phyloP scores from a whole-genome alignment of 352 stramenopile genomes.

The Phytopythium boreale region DNA sequence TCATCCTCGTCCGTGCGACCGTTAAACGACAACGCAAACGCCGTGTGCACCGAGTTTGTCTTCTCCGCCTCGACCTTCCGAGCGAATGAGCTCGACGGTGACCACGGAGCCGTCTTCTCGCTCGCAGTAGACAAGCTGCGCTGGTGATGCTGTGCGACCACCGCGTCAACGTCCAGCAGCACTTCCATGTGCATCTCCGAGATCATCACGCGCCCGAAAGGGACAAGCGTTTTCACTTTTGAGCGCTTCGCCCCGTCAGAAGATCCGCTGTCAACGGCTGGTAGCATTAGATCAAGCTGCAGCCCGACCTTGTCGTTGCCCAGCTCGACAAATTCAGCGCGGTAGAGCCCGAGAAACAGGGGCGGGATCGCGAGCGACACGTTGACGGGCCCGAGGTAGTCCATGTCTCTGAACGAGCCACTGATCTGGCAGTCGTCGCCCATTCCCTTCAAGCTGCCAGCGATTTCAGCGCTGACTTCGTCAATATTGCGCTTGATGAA shows the following conservation, averaged over 20 bases:
- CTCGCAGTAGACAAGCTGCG: constrained; percentile 25
- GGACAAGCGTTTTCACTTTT: constrained; percentile 19
- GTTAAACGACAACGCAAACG: constrained; percentile 28
- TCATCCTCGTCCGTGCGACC: constrained; percentile 6
- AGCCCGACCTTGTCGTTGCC: constrained; percentile 42
- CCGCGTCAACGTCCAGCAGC: constrained; percentile 51
- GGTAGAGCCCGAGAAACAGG: constrained; percentile 58
- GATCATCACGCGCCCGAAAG: constrained; percentile 38
- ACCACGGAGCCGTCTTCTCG: constrained; percentile 34
- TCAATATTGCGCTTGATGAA: constrained; percentile 60
- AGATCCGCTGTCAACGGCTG: constrained; percentile 8
- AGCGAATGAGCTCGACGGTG: constrained; percentile 26
- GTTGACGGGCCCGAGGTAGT: constrained; percentile 51
- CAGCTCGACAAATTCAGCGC: constrained; percentile 44
- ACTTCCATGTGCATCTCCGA: constrained; percentile 52
- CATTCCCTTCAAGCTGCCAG: constrained; percentile 43
- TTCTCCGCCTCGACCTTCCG: constrained; percentile 24
- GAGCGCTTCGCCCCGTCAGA: neutral
- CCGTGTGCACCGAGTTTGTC: constrained; percentile 29
- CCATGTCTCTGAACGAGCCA: constrained; percentile 60
- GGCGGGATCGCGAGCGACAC: constrained; percentile 42
- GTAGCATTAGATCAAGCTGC: constrained; percentile 56
- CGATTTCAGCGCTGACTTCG: constrained; percentile 45
- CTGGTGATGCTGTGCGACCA: constrained; percentile 40
- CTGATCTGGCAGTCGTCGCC: constrained; percentile 49